phyloP scores from a whole-genome alignment of 2,329 filamentous ascomycete genomes.

The Penicillium verrucosum region DNA sequence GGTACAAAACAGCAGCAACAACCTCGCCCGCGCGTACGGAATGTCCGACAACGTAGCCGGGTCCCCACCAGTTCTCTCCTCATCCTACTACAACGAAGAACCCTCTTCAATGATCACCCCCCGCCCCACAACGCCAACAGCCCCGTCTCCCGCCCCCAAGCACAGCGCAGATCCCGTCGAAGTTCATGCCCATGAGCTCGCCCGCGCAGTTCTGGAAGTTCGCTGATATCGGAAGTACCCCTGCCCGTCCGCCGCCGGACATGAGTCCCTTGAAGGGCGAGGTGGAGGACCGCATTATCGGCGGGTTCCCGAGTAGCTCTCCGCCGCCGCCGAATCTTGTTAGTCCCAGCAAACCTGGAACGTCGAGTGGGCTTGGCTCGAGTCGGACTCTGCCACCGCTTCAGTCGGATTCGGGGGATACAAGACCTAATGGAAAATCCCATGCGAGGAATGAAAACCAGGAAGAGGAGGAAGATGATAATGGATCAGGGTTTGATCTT shows the following conservation, averaged over 20 bases:
- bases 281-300: constrained; percentile 33
- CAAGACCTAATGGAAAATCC: constrained; percentile 14
- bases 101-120: constrained; percentile 48
- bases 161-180: constrained; percentile 49
- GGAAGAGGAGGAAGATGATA: constrained; percentile 41
- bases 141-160: constrained; percentile 48
- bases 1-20: constrained; percentile 24
- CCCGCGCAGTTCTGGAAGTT: constrained; percentile 52
- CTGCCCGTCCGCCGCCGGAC: constrained; percentile 42
- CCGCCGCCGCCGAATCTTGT: constrained; percentile 47
- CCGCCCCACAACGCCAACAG: constrained; percentile 49
- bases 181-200: constrained; percentile 52
- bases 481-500: constrained; percentile 46
- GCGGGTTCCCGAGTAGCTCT: constrained; percentile 46
- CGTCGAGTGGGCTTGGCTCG: constrained; percentile 30
- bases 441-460: constrained; percentile 32
- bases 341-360: constrained; percentile 45
- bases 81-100: constrained; percentile 48
- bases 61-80: constrained; percentile 49
- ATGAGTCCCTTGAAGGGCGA: constrained; percentile 49
- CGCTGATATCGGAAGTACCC: constrained; percentile 46
- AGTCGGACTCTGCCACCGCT: constrained; percentile 32
- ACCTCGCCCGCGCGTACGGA: constrained; percentile 36
- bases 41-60: constrained; percentile 40
- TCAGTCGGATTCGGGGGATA: constrained; percentile 30